Evolutionary conservation across 176 grass and related monocot genomes (phyloP), one percentile per base, ranked within the genome.

Genomic region (Tillandsia leiboldiana): DNA sequence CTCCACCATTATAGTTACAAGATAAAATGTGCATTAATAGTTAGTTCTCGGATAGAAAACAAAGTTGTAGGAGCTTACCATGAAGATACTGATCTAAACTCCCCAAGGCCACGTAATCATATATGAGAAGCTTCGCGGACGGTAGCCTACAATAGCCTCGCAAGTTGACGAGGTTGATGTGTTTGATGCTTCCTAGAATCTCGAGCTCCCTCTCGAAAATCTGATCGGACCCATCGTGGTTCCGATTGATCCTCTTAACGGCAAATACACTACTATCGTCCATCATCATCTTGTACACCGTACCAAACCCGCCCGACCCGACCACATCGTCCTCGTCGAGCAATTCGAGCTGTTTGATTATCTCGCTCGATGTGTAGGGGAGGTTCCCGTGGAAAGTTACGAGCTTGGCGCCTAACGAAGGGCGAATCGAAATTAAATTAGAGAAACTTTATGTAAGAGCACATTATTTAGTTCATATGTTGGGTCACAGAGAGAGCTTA

Each of bases 341-440:
- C 53, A 93, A 70, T 72, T 99, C 89, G 53, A 99, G 51, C 73
- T 72, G 90, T 59, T 80, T 93, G 68, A 99, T 90, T 68, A 99
- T 99, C 84, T 99, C 94, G 15, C 71, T 76, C 8, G 94, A 93
- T 14, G 87, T 77, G 66, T 93, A 99, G 14, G 94, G 89, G 63
- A 99, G 94, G 77, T 93, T 90, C 70, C 89, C 91, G 11, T 99
- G 89, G 73, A 92, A 99, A 1, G 87, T 99, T 42, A 99, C 84
- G 47, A 99, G 94, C 67, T 93, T 99, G 48, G 89, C 83, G 23
- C 94, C 94, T 99, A 78, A 50, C 28, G 12, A 68, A 42, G 66
- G 11, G 10, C 15, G 1, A 20, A 23, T 22, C 7, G 18, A 18
- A 61, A 23, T 23, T 15, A 18, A 8, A 61, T 61, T 42, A 42